A percentile compares a stretch with the other conserved stretches of the same genome.
Evolutionary conservation across 305 asterid species (phyloP).

Genomic region (Caryopteris hybrid): DNA sequence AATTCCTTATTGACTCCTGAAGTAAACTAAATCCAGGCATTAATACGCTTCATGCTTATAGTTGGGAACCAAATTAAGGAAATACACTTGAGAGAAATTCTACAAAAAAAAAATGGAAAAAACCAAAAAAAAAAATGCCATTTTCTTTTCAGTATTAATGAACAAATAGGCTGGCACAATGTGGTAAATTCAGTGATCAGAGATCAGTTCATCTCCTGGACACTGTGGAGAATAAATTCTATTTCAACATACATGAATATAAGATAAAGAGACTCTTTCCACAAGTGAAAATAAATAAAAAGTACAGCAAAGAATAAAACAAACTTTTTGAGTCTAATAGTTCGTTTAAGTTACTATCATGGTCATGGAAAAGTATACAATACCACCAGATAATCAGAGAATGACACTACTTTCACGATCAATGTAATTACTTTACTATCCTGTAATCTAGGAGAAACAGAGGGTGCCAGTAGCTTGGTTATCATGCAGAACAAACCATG

Average conservation of each 20-base stretch:
- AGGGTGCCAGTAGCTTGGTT: background rate
- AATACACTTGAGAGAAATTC: background rate
- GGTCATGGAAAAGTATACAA: background rate
- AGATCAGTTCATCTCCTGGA: constrained; percentile 1
- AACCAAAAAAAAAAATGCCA: constrained; percentile 9
- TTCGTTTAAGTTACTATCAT: background rate
- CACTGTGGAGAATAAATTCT: background rate
- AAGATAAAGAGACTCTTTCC: background rate
- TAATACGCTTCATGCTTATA: constrained; percentile 16
- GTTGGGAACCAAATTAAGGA: constrained; percentile 12
- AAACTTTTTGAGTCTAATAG: background rate
- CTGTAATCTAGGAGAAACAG: background rate
- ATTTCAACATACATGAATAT: background rate
- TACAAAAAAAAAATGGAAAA: no score
- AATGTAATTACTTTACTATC: background rate
- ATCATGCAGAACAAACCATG: background rate
- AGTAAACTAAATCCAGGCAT: constrained; percentile 21
- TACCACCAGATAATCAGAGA: background rate
- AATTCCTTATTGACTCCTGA: constrained; percentile 92
- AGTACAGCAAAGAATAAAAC: background rate
- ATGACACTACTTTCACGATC: background rate
- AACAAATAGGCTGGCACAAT: constrained; percentile 9
- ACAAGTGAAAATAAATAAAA: background rate
- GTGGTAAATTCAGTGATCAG: background rate
- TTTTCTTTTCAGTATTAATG: background rate